Percentiles rank a stretch among this genome's conserved stretches.
Conservation (phyloP, 2,329 filamentous ascomycete genomes). For the Seiridium unicorne region DNA sequence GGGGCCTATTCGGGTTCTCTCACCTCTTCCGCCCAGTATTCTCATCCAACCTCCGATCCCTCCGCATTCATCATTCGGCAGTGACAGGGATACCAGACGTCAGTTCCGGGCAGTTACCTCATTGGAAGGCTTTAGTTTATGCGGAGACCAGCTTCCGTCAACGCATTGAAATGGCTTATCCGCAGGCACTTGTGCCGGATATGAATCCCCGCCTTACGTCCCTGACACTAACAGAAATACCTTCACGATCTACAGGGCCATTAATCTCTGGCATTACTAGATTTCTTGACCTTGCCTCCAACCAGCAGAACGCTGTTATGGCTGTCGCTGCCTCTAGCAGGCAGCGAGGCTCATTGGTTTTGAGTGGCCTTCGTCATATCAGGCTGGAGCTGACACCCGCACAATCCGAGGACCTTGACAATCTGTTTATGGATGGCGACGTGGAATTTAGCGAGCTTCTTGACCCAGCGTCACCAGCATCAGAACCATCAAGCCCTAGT, state of each 20-base stretch:
- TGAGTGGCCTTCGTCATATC: conserved; percentile 53
- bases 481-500: conserved; percentile 14
- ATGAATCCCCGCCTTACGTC: conserved; percentile 54
- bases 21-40: conserved; percentile 52
- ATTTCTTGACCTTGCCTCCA: conserved; percentile 45
- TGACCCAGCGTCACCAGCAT: conserved; percentile 24
- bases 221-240: conserved; percentile 53
- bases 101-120: conserved; percentile 32
- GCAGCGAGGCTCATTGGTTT: conserved; percentile 37
- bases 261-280: conserved; percentile 44
- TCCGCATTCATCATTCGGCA: conserved; percentile 59
- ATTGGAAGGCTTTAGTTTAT: conserved; percentile 34
- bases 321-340: conserved; percentile 18
- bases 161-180: conserved; percentile 44
- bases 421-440: conserved; percentile 28
- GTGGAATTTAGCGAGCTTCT: conserved; percentile 43
- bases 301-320: conserved; percentile 48
- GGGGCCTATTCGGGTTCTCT: conserved; percentile 42
- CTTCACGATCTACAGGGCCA: conserved; percentile 50
- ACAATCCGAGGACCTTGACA: conserved; percentile 31
- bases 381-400: conserved; percentile 53
- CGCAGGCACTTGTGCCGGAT: conserved; percentile 49
- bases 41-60: conserved; percentile 49
- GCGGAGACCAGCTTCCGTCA: conserved; percentile 44
- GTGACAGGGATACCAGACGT: conserved; percentile 54